Evolutionary conservation across 2,329 filamentous ascomycete genomes (phyloP), one percentile per base, ranked within the genome.

Genomic region (Verticillium isaacii): DNA sequence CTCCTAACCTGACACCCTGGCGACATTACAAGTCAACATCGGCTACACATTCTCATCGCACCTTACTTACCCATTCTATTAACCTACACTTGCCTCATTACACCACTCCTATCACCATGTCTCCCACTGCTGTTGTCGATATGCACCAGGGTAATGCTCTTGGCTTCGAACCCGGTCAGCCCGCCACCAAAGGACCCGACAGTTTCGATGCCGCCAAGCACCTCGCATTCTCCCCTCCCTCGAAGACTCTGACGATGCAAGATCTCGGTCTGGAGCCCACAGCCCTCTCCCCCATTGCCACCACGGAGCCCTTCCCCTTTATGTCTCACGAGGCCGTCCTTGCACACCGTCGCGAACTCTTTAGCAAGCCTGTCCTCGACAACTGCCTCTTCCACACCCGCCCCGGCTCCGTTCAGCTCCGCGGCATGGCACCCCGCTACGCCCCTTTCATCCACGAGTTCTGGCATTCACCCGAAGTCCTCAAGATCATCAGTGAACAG

Each of bases 391-490:
- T 70, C 59, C 62, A 68, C 32, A 73, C 70, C 6, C 64, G 66
- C 7, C 66, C 65, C 32, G 68, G 66, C 29, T 69, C 70, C 8
- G 68, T 68, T 37, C 69, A 70, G 66, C 59, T 73, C 4, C 70
- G 67, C 23, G 73, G 65, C 57, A 73, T 69, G 68, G 68, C 67
- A 0, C 69, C 68, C 23, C 65, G 67, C 32, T 72, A 74, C 32
- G 67, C 72, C 2, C 68, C 69, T 0, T 75, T 75, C 61, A 70
- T 72, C 17, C 66, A 74, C 56, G 56, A 70, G 15, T 71, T 72
- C 2, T 88, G 85, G 86, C 83, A 80, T 61, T 78, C 79, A 56
- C 82, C 85, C 0, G 78, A 84, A 58, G 80, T 82, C 2, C 77
- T 86, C 3, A 73, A 75, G 9, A 80, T 81, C 66, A 76, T 87